Evolutionary conservation across 2,329 filamentous ascomycete species (phyloP).

Genomic region (Juglanconis oblonga): DNA sequence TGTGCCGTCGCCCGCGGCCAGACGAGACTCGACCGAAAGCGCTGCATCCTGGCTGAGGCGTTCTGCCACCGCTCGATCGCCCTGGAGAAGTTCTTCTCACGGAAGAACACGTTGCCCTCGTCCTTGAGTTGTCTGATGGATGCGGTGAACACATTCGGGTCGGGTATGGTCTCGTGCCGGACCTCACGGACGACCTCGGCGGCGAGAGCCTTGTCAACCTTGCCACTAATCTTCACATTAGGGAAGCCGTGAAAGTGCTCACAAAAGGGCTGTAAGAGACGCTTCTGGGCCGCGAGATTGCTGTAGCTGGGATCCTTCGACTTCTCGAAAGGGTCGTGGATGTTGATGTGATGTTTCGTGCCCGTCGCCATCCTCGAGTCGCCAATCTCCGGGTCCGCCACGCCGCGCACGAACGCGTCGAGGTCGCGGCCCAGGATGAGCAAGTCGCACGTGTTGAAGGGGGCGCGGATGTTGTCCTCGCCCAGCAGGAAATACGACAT

Average conservation of each 20-base stretch:
- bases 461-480: not conserved
- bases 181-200: not conserved
- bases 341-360: not conserved
- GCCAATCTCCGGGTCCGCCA: not conserved
- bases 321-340: constrained; percentile 5
- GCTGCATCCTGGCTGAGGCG: not conserved
- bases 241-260: constrained; percentile 4
- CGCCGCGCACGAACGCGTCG: not conserved
- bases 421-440: constrained; percentile 10
- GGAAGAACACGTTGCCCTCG: constrained; percentile 5
- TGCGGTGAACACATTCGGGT: not conserved
- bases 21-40: not conserved
- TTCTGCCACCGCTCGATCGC: not conserved
- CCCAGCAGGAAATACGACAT: constrained; percentile 1
- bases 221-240: constrained; percentile 3
- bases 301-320: not conserved
- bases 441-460: not conserved
- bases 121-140: constrained; percentile 3
- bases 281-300: not conserved
- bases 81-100: not conserved
- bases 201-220: not conserved
- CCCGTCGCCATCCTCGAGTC: not conserved
- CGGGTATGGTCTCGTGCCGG: not conserved
- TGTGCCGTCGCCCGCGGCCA: not conserved
- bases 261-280: constrained; percentile 8